Conservation (phyloP, 2,329 filamentous ascomycete species). For the Colletotrichum sp. region DNA sequence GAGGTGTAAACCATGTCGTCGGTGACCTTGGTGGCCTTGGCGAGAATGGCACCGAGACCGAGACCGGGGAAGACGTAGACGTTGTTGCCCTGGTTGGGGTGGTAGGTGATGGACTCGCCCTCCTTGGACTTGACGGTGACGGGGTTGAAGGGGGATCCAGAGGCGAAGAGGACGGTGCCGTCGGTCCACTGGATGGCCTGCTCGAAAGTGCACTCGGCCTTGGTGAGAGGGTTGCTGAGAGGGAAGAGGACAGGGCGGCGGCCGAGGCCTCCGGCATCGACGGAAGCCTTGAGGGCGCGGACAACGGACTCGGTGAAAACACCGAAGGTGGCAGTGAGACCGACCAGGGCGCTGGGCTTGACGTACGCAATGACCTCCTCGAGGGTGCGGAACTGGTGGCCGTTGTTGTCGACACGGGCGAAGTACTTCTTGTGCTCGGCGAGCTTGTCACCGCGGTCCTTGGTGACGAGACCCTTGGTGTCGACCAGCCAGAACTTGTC, state of each 20-base stretch:
- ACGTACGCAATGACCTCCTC: slow-evolving; percentile 94
- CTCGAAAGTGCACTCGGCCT: slow-evolving; percentile 98
- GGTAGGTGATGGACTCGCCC: slow-evolving; percentile 67
- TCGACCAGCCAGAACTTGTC: slow-evolving; percentile 98
- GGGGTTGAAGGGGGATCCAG: slow-evolving; percentile 87
- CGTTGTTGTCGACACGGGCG: slow-evolving; percentile 66
- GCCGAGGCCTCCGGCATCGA: slow-evolving; percentile 68
- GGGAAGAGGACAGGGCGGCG: slow-evolving; percentile 92
- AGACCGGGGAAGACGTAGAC: slow-evolving; percentile 97
- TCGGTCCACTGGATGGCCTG: slow-evolving; percentile 91
- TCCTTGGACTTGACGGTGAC: slow-evolving; percentile 66
- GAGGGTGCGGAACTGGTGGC: slow-evolving; percentile 76
- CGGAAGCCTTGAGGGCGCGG: slow-evolving; percentile 67
- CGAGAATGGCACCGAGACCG: slow-evolving; percentile 89
- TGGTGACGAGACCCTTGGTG: slow-evolving; percentile 92
- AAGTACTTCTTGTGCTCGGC: slow-evolving; percentile 87
- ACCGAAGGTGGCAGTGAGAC: slow-evolving; percentile 91
- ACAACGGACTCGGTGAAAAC: slow-evolving; percentile 91
- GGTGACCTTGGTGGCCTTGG: slow-evolving; percentile 84
- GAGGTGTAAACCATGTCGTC: slow-evolving; percentile 98
- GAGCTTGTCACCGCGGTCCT: slow-evolving; percentile 90
- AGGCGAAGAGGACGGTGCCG: slow-evolving; percentile 90
- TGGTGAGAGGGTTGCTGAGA: slow-evolving; percentile 92
- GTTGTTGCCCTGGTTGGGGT: slow-evolving; percentile 84
- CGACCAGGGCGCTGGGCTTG: slow-evolving; percentile 92